Evolutionary conservation across 2,329 filamentous ascomycete species (phyloP).

Genomic region (Acephala macrosclerotiorum): DNA sequence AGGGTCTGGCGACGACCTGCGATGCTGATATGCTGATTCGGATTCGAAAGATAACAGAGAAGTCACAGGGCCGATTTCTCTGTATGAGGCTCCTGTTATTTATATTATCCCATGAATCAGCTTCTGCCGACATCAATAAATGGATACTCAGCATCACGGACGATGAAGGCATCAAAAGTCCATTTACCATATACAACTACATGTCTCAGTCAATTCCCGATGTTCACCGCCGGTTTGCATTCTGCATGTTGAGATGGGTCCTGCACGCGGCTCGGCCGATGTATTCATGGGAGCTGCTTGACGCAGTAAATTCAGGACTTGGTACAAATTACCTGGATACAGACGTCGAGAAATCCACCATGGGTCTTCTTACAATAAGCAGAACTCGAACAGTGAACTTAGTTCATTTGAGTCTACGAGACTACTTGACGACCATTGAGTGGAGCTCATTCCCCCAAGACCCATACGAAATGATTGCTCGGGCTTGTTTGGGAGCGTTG

Average conservation of each 20-base stretch:
- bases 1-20: slow-evolving; percentile 5
- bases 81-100: slow-evolving; percentile 12
- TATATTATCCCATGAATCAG: slow-evolving; percentile 11
- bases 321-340: slow-evolving; percentile 11
- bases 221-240: slow-evolving; percentile 11
- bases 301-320: slow-evolving; percentile 15
- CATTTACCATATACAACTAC: slow-evolving; percentile 12
- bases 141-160: slow-evolving; percentile 12
- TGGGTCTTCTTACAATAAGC: slow-evolving; percentile 14
- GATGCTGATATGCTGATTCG: background rate
- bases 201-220: slow-evolving; percentile 13
- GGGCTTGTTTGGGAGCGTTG: slow-evolving; percentile 11
- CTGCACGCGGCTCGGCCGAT: slow-evolving; percentile 14
- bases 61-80: slow-evolving; percentile 14
- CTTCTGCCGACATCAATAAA: slow-evolving; percentile 13
- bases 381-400: slow-evolving; percentile 16
- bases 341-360: slow-evolving; percentile 13
- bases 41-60: slow-evolving; percentile 10
- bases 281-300: slow-evolving; percentile 15
- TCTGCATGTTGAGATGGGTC: slow-evolving; percentile 14
- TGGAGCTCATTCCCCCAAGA: background rate
- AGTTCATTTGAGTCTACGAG: slow-evolving; percentile 12
- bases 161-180: slow-evolving; percentile 10
- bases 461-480: slow-evolving; percentile 8
- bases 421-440: slow-evolving; percentile 1